These are phyloP conservation scores for Biscutella laevigata DNA, from an alignment of 441 rosid genomes.

Conservation along the genomic window DNA sequence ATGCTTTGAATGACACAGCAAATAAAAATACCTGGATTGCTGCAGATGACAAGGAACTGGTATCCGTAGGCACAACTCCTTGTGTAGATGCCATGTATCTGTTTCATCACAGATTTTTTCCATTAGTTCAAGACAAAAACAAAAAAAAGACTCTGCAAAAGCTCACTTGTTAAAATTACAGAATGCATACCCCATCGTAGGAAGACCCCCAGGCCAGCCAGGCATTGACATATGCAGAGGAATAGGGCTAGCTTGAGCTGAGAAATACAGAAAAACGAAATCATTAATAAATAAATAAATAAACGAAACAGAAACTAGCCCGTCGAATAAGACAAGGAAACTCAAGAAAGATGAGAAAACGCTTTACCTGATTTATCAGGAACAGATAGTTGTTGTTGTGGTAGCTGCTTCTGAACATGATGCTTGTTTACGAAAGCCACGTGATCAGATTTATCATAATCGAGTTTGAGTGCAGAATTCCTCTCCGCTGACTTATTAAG, in stretches of 20 bases:
- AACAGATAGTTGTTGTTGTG: slow-evolving; percentile 33
- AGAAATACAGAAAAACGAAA: neutral
- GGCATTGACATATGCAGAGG: slow-evolving; percentile 70
- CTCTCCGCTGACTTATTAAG: slow-evolving; percentile 47
- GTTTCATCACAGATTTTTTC: slow-evolving; percentile 15
- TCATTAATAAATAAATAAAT: neutral
- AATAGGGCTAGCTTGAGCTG: slow-evolving; percentile 65
- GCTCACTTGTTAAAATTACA: neutral
- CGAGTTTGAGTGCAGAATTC: slow-evolving; percentile 58
- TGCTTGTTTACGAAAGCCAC: slow-evolving; percentile 29
- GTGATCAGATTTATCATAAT: slow-evolving; percentile 66
- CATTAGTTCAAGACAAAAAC: neutral
- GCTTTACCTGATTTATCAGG: slow-evolving; percentile 51
- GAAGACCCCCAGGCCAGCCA: slow-evolving; percentile 89
- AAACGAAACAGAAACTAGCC: neutral
- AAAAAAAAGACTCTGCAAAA: neutral
- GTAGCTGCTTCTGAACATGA: slow-evolving; percentile 44
- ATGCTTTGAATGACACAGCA: neutral
- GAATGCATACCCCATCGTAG: slow-evolving; percentile 78
- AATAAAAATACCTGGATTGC: slow-evolving; percentile 55
- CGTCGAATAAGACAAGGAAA: neutral
- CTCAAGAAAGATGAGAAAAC: neutral
- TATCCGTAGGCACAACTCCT: slow-evolving; percentile 85
- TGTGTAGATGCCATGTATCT: slow-evolving; percentile 81
- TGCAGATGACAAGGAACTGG: slow-evolving; percentile 50